Evolutionary conservation across 805 yeast genomes (phyloP).

Genomic region (Cyberlindnera euphorbiae): DNA sequence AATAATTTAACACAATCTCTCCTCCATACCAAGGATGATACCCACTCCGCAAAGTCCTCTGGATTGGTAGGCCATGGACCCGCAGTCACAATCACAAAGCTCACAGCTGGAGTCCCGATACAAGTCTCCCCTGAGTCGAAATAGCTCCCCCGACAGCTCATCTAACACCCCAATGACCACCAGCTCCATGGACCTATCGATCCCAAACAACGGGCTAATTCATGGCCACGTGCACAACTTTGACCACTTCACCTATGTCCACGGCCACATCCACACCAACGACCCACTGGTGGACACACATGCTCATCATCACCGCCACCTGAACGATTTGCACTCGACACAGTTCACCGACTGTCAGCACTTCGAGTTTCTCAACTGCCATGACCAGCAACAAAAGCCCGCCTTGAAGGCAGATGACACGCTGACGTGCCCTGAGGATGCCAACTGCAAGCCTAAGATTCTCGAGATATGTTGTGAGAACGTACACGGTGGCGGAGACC

Average conservation of each 20-base stretch:
- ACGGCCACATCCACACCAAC: conserved; percentile 58
- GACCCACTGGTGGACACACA: conserved; percentile 11
- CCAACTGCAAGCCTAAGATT: conserved; percentile 34
- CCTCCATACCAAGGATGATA: no score
- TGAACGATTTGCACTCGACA: conserved; percentile 16
- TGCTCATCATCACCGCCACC: conserved; percentile 17
- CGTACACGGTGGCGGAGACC: conserved; percentile 20
- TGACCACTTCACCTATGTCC: conserved; percentile 56
- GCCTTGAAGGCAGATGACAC: conserved; percentile 15
- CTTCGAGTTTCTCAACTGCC: conserved; percentile 38
- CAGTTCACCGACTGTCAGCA: conserved; percentile 34
- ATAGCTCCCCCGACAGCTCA: no score
- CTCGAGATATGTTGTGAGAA: conserved; percentile 39
- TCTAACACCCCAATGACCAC: no score
- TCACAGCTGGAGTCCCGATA: no score
- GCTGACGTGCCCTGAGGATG: conserved; percentile 21
- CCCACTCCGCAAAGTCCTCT: no score
- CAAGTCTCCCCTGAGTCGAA: no score
- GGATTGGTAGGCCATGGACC: no score
- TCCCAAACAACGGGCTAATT: conserved; percentile 50
- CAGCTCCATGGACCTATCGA: no score
- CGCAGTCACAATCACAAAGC: no score
- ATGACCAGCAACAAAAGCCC: conserved; percentile 21
- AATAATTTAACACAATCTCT: no score
- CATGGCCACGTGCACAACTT: conserved; percentile 67